Evolutionary conservation across 2,329 filamentous ascomycete genomes (phyloP), one percentile per base, ranked within the genome.

Genomic region (Monascus ruber): DNA sequence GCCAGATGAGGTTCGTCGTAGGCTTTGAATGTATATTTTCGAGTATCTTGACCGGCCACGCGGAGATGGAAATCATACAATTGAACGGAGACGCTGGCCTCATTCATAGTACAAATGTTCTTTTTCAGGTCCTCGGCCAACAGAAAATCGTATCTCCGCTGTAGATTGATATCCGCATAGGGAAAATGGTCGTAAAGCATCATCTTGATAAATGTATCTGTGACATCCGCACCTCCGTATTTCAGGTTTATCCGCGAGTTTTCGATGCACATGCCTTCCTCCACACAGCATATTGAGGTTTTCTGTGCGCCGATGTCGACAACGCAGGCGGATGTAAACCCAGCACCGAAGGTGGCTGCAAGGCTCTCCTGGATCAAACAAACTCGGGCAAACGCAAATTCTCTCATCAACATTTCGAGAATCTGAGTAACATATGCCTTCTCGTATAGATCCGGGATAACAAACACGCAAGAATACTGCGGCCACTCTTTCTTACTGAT

Each of bases 271-370:
- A 98, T 83, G 2, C 91, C 91, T 60, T 98, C 91, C 53, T 98
- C 91, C 7, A 98, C 88, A 50, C 91, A 98, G 45, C 88, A 89
- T 27, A 98, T 83, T 0, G 91, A 94, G 1, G 91, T 96, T 72
- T 98, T 98, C 58, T 96, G 87, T 1, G 91, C 89, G 8, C 91
- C 91, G 41, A 98, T 83, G 58, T 98, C 91, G 7, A 98, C 87
- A 40, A 98, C 87, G 52, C 91, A 98, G 17, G 86, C 84, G 45
- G 85, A 86, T 1, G 88, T 93, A 55, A 93, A 95, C 5, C 91
- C 91, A 4, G 89, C 91, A 8, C 91, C 91, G 58, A 94, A 98
- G 0, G 87, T 91, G 3, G 88, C 89, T 0, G 89, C 88, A 55
- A 96, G 77, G 54, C 87, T 94, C 65, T 98, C 91, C 60, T 98